Percentiles rank a stretch among this genome's conserved stretches.
Conservation (phyloP, 192 early-diverging fungal species). For the Backusella luteola region DNA sequence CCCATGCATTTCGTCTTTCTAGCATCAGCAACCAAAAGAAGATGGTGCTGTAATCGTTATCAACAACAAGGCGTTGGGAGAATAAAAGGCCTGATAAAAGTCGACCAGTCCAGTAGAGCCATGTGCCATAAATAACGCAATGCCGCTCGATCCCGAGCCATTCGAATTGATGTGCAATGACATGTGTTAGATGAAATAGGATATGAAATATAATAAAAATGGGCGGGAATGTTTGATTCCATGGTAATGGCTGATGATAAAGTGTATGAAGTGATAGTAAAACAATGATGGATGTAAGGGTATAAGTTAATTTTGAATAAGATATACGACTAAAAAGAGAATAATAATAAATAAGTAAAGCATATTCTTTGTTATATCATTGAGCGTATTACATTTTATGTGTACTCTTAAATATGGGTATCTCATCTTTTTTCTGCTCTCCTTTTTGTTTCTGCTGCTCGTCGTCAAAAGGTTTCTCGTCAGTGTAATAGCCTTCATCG, state of each 20-base stretch:
- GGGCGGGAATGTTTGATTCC: constrained; percentile 35
- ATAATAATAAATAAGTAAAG: background rate
- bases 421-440: constrained; percentile 20
- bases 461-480: constrained; percentile 16
- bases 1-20: constrained; percentile 53
- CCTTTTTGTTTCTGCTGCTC: constrained; percentile 12
- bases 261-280: constrained; percentile 19
- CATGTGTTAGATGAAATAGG: constrained; percentile 44
- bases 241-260: constrained; percentile 19
- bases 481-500: constrained; percentile 33
- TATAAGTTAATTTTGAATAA: constrained; percentile 39
- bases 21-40: constrained; percentile 47
- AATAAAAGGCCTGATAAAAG: constrained; percentile 44
- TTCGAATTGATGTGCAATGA: constrained; percentile 43
- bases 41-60: constrained; percentile 35
- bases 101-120: constrained; percentile 58
- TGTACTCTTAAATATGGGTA: constrained; percentile 35
- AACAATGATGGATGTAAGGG: constrained; percentile 27
- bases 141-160: constrained; percentile 44
- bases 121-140: constrained; percentile 56
- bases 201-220: constrained; percentile 31
- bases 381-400: constrained; percentile 26
- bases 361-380: background rate
- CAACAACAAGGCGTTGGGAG: constrained; percentile 39
- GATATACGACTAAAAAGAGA: constrained; percentile 29